phyloP scores from a whole-genome alignment of 345 rosid genomes.

The Moringa oleifera region DNA sequence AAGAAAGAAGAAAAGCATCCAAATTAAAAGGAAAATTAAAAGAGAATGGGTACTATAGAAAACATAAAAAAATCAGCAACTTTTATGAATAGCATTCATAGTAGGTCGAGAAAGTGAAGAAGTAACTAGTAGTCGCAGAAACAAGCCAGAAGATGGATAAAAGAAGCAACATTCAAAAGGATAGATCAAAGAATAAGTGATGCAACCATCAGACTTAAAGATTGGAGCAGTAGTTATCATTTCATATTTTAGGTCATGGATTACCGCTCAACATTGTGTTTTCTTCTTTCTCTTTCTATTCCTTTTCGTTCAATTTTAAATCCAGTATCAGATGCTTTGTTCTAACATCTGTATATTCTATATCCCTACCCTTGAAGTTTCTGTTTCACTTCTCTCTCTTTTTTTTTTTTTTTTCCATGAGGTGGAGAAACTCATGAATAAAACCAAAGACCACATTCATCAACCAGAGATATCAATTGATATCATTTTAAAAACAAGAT shows the following conservation, averaged over 20 bases:
- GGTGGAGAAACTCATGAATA: no score
- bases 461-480: no score
- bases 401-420: background rate
- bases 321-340: background rate
- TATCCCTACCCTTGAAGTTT: no score
- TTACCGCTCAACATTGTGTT: background rate
- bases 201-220: background rate
- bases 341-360: background rate
- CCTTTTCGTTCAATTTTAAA: background rate
- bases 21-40: background rate
- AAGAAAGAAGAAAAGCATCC: background rate
- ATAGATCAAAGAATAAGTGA: background rate
- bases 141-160: slow-evolving; percentile 9
- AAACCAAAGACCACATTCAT: no score
- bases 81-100: slow-evolving; percentile 2
- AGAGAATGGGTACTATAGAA: background rate
- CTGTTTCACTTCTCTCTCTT: background rate
- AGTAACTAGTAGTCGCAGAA: background rate
- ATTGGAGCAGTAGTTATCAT: background rate
- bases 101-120: slow-evolving; percentile 9
- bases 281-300: no score
- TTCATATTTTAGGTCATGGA: background rate
- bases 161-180: background rate
- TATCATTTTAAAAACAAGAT: no score
- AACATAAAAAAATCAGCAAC: slow-evolving; percentile 1